Base-by-base conservation (phyloP, 306 rosid genomes). In the Carpinus viminea region DNA sequence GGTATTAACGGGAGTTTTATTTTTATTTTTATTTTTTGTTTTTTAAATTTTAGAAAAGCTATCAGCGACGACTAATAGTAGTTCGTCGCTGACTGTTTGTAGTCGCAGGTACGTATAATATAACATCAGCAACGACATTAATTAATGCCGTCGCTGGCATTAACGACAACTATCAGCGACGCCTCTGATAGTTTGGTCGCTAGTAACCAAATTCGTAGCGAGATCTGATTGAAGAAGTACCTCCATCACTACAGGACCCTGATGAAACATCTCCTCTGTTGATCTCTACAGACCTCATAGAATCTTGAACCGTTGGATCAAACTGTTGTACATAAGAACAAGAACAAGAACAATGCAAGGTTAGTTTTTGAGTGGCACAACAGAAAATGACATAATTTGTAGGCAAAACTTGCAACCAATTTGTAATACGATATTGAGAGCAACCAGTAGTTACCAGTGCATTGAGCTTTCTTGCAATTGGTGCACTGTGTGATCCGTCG, bases 381-480 rank as follows among this genome's bases (percentile, higher is more conserved):
- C 21, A 62, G 52, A 69, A 31, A 0, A 31, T 31, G 34, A 31
- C 34, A 1, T 31, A 31, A 31, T 31, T 31, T 31, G 57, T 31
- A 56, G 70, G 72, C 26, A 54, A 68, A 76, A 78, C 66, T 79
- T 71, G 43, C 47, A 69, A 73, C 47, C 17, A 83, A 57, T 48
- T 18, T 26, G 16, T 62, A 78, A 74, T 76, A 45, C 76, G 1
- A 36, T 17, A 54, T 68, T 31, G 72, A 75, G 77, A 82, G 70
- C 53, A 75, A 76, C 69, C 76, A 31, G 34, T 31, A 89, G 90
- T 83, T 83, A 91, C 98, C 54, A 28, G 69, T 68, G 70, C 75
- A 71, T 84, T 80, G 76, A 80, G 64, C 65, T 56, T 57, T 31
- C 52, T 78, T 11, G 76, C 43, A 12, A 76, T 83, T 4, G 83